These are phyloP conservation scores for Corniculantispora saksenae DNA, from an alignment of 2,329 filamentous ascomycete species.

Conservation along the genomic window DNA sequence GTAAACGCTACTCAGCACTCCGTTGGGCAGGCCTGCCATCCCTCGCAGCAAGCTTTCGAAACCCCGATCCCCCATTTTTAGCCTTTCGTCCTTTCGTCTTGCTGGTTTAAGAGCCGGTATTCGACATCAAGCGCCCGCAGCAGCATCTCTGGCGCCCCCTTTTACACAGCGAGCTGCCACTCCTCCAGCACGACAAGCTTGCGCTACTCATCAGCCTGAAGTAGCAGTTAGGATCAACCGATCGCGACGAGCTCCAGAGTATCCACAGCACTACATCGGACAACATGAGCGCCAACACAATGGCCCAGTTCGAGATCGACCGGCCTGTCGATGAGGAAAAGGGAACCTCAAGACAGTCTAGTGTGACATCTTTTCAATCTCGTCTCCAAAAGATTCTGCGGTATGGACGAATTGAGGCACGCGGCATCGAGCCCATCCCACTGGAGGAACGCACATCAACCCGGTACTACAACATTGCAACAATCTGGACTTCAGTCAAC, in stretches of 20 bases:
- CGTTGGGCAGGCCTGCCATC: not conserved
- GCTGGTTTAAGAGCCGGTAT: not conserved
- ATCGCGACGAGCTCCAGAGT: not conserved
- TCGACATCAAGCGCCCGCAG: too few relatives aligned
- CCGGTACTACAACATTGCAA: constrained; percentile 47
- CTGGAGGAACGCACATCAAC: constrained; percentile 42
- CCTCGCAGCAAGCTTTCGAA: not conserved
- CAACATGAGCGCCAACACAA: not conserved
- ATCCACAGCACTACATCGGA: not conserved
- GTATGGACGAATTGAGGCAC: constrained; percentile 43
- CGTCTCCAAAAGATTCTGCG: constrained; percentile 31
- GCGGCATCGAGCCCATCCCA: constrained; percentile 46
- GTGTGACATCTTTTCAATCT: not conserved
- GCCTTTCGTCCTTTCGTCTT: not conserved
- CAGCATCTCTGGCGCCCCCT: not conserved
- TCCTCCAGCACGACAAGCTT: too few relatives aligned
- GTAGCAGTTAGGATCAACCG: too few relatives aligned
- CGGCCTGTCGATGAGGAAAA: constrained; percentile 9
- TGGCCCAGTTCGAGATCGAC: not conserved
- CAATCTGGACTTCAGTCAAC: constrained; percentile 51
- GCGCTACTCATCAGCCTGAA: not conserved
- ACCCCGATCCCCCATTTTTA: not conserved
- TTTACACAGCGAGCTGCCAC: not conserved
- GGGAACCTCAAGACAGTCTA: not conserved
- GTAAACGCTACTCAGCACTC: not conserved